Base-by-base conservation (phyloP, 331 rosid genomes). In the Phaseolus coccineus region DNA sequence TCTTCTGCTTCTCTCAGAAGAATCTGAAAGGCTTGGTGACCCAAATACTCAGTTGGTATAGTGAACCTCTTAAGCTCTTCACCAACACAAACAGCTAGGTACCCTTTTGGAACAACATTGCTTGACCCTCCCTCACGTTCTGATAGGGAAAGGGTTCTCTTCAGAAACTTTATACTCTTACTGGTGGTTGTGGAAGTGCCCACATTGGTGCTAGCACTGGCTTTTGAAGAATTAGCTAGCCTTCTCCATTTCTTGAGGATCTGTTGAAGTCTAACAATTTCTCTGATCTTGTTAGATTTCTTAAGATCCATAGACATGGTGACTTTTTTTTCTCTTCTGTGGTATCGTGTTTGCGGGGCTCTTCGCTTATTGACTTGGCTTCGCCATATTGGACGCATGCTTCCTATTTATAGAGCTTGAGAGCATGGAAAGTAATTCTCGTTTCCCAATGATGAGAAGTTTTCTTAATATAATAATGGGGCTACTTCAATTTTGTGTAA, bases 201-300 rank as follows among this genome's bases (percentile, higher is more conserved):
- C 6, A 3, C 6, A 37, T 14, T 22, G 42, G 79, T 51, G 76
- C 42, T 10, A 40, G 77, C 47, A 75, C 48, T 55, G 2, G 37
- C 73, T 63, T 88, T 92, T n/a, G 97, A 81, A 6, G 97, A 74
- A 82, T 79, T 89, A 7, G 97, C 97, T 16, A 86, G 69, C 81
- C 82, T 92, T 85, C 97, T 87, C 98, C 98, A 92, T 74, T 94
- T 94, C 91, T 89, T 94, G 11, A 94, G 88, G 93, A 94, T 94
- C 85, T 92, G 97, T 70, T 88, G 98, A 82, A 94, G 98, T 87
- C 98, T 91, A 64, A 92, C 97, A 63, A 92, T 94, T 28, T 94
- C 97, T 74, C 92, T 83, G 79, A 94, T 94, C 87, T 89, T 94
- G 97, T 92, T 92, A 28, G 97, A 89, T 83, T 91, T 94, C 91